Conservation (phyloP, 805 yeast genomes). For the Metschnikowia vanudenii region DNA sequence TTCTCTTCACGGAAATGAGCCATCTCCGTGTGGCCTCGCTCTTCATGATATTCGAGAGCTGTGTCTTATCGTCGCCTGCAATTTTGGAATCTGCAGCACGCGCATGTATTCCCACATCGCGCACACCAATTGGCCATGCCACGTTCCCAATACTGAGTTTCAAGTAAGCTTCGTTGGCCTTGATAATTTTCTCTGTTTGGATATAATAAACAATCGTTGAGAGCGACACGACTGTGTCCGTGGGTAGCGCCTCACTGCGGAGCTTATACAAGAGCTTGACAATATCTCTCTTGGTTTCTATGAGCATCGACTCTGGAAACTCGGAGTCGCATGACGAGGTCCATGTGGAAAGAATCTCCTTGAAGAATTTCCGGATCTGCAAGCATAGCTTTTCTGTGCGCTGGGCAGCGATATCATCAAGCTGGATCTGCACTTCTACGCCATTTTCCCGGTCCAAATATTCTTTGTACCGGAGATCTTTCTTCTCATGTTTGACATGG, state of each 20-base stretch:
- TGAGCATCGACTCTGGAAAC: slow-evolving; percentile 18
- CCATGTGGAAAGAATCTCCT: slow-evolving; percentile 46
- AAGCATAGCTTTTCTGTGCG: slow-evolving; percentile 29
- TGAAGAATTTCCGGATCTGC: slow-evolving; percentile 50
- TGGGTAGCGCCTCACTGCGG: slow-evolving; percentile 37
- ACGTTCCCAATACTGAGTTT: slow-evolving; percentile 81
- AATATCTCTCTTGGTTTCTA: slow-evolving; percentile 45
- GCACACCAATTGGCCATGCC: slow-evolving; percentile 90
- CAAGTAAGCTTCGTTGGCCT: slow-evolving; percentile 68
- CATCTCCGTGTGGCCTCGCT: slow-evolving; percentile 73
- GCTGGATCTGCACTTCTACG: slow-evolving; percentile 17
- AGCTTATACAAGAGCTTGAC: slow-evolving; percentile 48
- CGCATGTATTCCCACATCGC: slow-evolving; percentile 75
- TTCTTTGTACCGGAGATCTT: slow-evolving; percentile 22
- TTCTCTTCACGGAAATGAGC: slow-evolving; percentile 71
- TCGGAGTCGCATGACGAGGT: slow-evolving; percentile 20
- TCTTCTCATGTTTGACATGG: slow-evolving; percentile 18
- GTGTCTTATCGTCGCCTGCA: slow-evolving; percentile 43
- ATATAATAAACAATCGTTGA: slow-evolving; percentile 58
- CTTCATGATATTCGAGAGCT: slow-evolving; percentile 69
- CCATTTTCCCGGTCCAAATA: slow-evolving; percentile 29
- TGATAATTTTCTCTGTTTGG: slow-evolving; percentile 50
- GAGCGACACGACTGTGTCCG: slow-evolving; percentile 51
- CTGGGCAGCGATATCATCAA: slow-evolving; percentile 31
- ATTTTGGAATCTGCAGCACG: slow-evolving; percentile 62